Evolutionary conservation across 2,329 filamentous ascomycete genomes (phyloP).

Genomic region (Ascochyta fabae): DNA sequence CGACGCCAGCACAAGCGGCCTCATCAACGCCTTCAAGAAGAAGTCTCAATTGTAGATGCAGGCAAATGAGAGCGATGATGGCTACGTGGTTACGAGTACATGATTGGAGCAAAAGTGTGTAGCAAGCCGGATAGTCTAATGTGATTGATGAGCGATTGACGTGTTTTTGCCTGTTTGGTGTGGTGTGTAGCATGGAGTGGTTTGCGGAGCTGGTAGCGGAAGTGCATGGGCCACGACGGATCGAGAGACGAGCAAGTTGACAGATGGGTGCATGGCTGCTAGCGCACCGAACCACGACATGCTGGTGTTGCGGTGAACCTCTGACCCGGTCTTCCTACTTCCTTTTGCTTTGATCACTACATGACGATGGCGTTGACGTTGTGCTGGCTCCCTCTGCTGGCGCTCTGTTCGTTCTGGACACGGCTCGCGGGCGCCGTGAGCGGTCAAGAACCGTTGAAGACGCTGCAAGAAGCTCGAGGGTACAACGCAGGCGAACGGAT

Average conservation of each 20-base stretch:
- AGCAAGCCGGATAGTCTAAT: conserved; percentile 10
- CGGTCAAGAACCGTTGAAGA: conserved; percentile 51
- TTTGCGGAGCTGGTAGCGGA: conserved; percentile 7
- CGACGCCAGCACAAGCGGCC: conserved; percentile 84
- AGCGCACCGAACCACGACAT: conserved; percentile 7
- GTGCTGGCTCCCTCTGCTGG: conserved; percentile 33
- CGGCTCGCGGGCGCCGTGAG: conserved; percentile 49
- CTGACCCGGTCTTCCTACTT: neutral
- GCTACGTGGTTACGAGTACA: conserved; percentile 5
- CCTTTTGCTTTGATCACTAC: too few species aligned
- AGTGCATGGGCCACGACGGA: neutral
- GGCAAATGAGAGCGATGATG: neutral
- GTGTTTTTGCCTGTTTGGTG: neutral
- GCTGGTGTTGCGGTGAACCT: conserved; percentile 1
- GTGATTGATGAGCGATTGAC: conserved; percentile 1
- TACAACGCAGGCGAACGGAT: conserved; percentile 59
- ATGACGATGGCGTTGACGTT: neutral
- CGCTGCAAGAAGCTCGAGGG: conserved; percentile 44
- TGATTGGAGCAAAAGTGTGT: conserved; percentile 6
- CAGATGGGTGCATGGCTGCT: conserved; percentile 1
- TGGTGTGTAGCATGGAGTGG: neutral
- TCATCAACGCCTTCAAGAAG: conserved; percentile 93
- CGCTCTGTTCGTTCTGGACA: conserved; percentile 39
- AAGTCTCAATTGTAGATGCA: conserved; percentile 52
- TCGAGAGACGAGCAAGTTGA: conserved; percentile 12